Percentiles rank a stretch among this genome's conserved stretches.
Evolutionary conservation across 345 rosid species (phyloP).

Genomic region (Corymbia maculata): DNA sequence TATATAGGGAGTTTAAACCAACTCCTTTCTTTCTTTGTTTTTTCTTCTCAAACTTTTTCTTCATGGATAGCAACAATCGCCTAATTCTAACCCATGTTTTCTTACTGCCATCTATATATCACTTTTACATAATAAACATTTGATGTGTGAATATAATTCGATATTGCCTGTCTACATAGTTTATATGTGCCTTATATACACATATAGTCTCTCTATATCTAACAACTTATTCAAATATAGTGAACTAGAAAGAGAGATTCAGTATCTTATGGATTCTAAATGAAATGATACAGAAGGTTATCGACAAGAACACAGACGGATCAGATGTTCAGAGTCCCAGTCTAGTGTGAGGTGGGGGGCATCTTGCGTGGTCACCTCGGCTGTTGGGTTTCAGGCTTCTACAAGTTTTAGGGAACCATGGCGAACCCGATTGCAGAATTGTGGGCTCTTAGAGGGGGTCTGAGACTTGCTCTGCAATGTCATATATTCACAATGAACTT

Average conservation of each 20-base stretch:
- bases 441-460: fast-evolving
- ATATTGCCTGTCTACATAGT: not conserved
- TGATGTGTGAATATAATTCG: not conserved
- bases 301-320: no score
- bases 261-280: not conserved
- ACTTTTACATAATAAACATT: fast-evolving
- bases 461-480: no score
- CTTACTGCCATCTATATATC: not conserved
- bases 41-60: fast-evolving
- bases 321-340: fast-evolving
- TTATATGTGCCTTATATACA: fast-evolving
- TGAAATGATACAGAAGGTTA: not conserved
- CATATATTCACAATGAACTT: no score
- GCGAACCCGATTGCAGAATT: not conserved
- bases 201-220: fast-evolving
- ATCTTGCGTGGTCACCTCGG: no score
- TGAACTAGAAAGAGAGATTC: not conserved
- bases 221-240: not conserved
- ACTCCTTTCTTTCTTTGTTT: not conserved
- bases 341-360: no score
- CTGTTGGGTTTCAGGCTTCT: no score
- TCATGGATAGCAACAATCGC: not conserved
- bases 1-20: fast-evolving
- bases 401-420: not conserved
- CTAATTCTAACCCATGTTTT: fast-evolving